phyloP scores from a whole-genome alignment of 116 monocot genomes.

The Phalaenopsis hybrid region DNA sequence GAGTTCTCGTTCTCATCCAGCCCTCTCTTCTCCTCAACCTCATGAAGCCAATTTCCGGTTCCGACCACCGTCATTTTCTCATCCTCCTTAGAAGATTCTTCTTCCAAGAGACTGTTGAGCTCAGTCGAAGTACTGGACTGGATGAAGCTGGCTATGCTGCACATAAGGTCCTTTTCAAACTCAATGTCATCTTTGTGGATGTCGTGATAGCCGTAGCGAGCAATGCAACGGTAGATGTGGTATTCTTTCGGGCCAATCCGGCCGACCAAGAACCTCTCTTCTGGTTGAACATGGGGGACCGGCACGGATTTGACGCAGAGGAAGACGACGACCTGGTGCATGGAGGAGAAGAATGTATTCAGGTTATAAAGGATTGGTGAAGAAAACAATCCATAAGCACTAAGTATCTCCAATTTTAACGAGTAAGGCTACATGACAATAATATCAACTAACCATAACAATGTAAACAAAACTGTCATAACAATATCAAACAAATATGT shows the following conservation, averaged over 20 bases:
- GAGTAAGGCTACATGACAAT: neutral
- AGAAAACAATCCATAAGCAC: too few species aligned
- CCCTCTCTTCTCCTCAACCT: conserved; percentile 12
- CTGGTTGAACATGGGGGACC: conserved; percentile 69
- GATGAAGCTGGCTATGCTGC: conserved; percentile 91
- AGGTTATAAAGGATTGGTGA: too few species aligned
- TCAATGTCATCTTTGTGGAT: conserved; percentile 78
- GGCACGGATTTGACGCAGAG: conserved; percentile 88
- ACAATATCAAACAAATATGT: too few species aligned
- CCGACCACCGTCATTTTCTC: conserved; percentile 70
- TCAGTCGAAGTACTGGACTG: conserved; percentile 26
- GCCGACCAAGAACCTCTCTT: conserved; percentile 83
- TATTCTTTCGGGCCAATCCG: conserved; percentile 77
- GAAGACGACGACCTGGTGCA: conserved; percentile 74
- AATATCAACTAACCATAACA: neutral
- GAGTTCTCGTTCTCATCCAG: neutral
- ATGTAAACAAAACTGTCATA: neutral
- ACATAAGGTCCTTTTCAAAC: conserved; percentile 87
- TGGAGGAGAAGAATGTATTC: neutral
- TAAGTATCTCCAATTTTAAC: too few species aligned
- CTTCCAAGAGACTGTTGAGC: conserved; percentile 2
- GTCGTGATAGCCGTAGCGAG: conserved; percentile 85
- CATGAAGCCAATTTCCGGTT: conserved; percentile 24
- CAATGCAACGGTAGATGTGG: conserved; percentile 80
- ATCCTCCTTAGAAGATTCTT: conserved; percentile 28